phyloP scores from a whole-genome alignment of 2,329 filamentous ascomycete genomes.

The Hymenoscyphus infarciens region DNA sequence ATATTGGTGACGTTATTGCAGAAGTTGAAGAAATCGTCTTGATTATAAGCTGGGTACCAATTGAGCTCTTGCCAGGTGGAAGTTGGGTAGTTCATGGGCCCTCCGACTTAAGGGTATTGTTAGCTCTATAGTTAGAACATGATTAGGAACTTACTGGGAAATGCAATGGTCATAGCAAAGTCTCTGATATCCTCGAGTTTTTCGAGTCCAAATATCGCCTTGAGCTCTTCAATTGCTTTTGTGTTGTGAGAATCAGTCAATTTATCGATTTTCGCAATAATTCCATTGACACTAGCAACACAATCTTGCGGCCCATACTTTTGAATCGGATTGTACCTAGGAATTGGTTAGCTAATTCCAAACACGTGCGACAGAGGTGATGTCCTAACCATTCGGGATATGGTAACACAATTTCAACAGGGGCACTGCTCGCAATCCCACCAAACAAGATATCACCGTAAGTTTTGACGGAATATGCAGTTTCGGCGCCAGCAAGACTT shows the following conservation, averaged over 20 bases:
- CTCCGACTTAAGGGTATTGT: slow-evolving; percentile 34
- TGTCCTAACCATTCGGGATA: slow-evolving; percentile 45
- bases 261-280: slow-evolving; percentile 47
- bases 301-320: slow-evolving; percentile 48
- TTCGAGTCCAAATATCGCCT: slow-evolving; percentile 46
- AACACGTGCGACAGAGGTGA: background rate
- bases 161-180: slow-evolving; percentile 47
- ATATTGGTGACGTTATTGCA: slow-evolving; percentile 49
- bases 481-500: slow-evolving; percentile 42
- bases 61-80: slow-evolving; percentile 53
- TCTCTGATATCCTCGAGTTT: slow-evolving; percentile 43
- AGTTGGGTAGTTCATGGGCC: slow-evolving; percentile 47
- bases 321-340: slow-evolving; percentile 43
- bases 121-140: background rate
- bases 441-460: slow-evolving; percentile 46
- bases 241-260: slow-evolving; percentile 43
- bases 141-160: slow-evolving; percentile 34
- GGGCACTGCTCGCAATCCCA: slow-evolving; percentile 47
- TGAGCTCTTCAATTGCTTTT: slow-evolving; percentile 43
- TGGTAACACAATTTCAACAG: slow-evolving; percentile 40
- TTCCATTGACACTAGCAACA: slow-evolving; percentile 45
- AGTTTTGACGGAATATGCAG: slow-evolving; percentile 43
- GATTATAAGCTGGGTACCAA: slow-evolving; percentile 42
- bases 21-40: slow-evolving; percentile 49
- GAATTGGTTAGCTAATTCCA: background rate